A percentile compares a stretch with the other conserved stretches of the same genome.
phyloP scores from a whole-genome alignment of 306 rosid genomes.

The Potentilla sterilis region DNA sequence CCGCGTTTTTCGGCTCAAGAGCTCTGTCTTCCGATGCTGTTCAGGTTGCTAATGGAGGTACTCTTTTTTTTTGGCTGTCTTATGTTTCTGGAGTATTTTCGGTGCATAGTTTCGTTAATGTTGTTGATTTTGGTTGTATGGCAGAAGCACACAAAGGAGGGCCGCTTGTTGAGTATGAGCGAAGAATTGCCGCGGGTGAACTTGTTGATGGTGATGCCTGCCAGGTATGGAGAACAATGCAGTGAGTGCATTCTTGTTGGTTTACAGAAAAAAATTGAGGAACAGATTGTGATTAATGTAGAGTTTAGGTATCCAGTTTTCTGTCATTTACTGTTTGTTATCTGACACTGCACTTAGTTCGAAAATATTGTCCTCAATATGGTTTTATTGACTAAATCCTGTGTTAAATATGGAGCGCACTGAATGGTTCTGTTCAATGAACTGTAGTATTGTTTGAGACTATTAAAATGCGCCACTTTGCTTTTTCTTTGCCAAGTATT shows the following conservation, averaged over 20 bases:
- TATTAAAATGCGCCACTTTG: not conserved
- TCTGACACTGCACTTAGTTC: not conserved
- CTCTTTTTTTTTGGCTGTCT: not conserved
- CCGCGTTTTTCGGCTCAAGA: conserved; percentile 39
- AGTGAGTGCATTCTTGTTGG: conserved; percentile 1
- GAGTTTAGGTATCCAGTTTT: not conserved
- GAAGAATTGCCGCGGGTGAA: conserved; percentile 73
- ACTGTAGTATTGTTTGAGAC: not conserved
- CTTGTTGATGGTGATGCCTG: conserved; percentile 81
- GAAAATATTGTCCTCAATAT: not conserved
- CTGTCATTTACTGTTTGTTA: not conserved
- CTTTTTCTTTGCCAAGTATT: conserved; percentile 21
- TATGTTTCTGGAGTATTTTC: not conserved
- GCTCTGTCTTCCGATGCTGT: conserved; percentile 48
- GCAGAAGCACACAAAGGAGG: conserved; percentile 57
- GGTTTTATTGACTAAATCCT: not conserved
- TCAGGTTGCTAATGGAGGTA: conserved; percentile 61
- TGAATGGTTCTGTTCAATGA: conserved; percentile 14
- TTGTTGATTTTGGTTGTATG: conserved; percentile 28
- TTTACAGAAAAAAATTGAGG: conserved; percentile 1
- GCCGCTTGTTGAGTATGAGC: conserved; percentile 92
- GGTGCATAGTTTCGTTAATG: conserved; percentile 3
- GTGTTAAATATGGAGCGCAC: not conserved
- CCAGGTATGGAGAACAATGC: conserved; percentile 52
- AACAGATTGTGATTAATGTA: not conserved